Percentiles rank a stretch among this genome's conserved stretches.
Evolutionary conservation across 1,284 basidiomycete species (phyloP).

Genomic region (Tilletia setariae): DNA sequence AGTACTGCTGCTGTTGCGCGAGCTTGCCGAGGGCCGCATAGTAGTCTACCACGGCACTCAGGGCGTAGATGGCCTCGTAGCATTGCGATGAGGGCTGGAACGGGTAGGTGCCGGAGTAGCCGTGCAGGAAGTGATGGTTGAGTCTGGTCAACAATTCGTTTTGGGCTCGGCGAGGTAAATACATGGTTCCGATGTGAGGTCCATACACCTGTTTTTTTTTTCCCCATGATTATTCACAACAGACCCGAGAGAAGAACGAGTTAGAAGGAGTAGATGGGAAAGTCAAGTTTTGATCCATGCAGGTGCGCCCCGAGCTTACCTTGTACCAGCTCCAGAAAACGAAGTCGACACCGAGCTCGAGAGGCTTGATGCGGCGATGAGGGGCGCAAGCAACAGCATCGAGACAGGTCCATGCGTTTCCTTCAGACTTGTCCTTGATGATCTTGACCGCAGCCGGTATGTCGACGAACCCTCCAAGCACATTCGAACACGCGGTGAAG

Average conservation of each 20-base stretch:
- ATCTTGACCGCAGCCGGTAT: slow-evolving; percentile 63
- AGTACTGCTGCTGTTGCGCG: not conserved
- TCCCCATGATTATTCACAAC: not conserved
- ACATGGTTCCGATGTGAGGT: slow-evolving; percentile 68
- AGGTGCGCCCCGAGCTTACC: too few species aligned
- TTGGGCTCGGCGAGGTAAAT: slow-evolving; percentile 61
- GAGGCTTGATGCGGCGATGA: slow-evolving; percentile 67
- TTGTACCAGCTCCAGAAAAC: slow-evolving; percentile 73
- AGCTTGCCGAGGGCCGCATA: slow-evolving; percentile 60
- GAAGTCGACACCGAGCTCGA: slow-evolving; percentile 69
- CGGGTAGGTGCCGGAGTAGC: slow-evolving; percentile 64
- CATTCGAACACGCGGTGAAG: slow-evolving; percentile 72
- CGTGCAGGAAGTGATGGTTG: slow-evolving; percentile 67
- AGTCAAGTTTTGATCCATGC: too few species aligned
- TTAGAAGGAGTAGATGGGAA: slow-evolving; percentile 34
- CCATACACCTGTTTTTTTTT: slow-evolving; percentile 65
- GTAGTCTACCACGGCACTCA: slow-evolving; percentile 66
- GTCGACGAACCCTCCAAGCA: slow-evolving; percentile 67
- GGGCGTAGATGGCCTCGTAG: slow-evolving; percentile 67
- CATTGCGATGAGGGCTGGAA: slow-evolving; percentile 61
- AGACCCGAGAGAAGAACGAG: not conserved
- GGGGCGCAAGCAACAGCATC: slow-evolving; percentile 78
- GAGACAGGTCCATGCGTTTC: slow-evolving; percentile 63
- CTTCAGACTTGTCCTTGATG: slow-evolving; percentile 62
- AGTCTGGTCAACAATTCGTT: slow-evolving; percentile 61